Evolutionary conservation across 2,329 filamentous ascomycete species (phyloP).

Genomic region (Aureobasidium sp.): DNA sequence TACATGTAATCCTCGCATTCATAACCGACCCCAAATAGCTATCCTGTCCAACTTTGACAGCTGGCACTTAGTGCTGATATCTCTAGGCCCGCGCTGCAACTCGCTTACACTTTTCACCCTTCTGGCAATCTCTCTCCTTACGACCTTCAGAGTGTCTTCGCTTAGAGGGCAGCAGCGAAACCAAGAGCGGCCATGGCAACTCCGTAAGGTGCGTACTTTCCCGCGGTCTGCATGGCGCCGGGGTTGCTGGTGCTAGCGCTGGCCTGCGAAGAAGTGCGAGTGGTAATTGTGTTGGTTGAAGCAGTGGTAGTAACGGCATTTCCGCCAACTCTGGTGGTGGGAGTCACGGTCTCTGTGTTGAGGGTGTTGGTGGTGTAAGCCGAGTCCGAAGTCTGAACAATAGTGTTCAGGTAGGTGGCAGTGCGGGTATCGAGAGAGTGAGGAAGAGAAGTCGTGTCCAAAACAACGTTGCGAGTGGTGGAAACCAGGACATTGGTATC

Average conservation of each 20-base stretch:
- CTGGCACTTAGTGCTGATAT: background rate
- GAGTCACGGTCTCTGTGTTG: background rate
- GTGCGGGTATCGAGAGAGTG: background rate
- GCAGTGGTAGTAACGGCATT: background rate
- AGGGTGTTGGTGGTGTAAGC: background rate
- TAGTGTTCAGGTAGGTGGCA: background rate
- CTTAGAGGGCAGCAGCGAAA: constrained; percentile 5
- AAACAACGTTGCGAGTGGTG: background rate
- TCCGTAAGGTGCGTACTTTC: background rate
- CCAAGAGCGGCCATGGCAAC: constrained; percentile 4
- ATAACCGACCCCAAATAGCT: background rate
- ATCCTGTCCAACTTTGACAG: background rate
- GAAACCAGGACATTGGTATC: background rate
- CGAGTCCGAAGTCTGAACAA: background rate
- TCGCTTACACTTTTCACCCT: background rate
- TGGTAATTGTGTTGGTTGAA: background rate
- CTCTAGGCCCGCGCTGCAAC: background rate
- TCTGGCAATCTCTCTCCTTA: background rate
- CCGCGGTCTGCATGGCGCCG: background rate
- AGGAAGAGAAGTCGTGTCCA: background rate
- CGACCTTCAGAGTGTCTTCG: too few relatives aligned
- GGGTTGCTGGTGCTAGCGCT: background rate
- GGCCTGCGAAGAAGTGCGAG: background rate
- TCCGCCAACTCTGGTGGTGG: background rate
- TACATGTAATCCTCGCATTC: background rate